Evolutionary conservation across 2,329 filamentous ascomycete species (phyloP), one percentile per base, ranked within the genome.

Genomic region (Coniochaeta ligniaria): DNA sequence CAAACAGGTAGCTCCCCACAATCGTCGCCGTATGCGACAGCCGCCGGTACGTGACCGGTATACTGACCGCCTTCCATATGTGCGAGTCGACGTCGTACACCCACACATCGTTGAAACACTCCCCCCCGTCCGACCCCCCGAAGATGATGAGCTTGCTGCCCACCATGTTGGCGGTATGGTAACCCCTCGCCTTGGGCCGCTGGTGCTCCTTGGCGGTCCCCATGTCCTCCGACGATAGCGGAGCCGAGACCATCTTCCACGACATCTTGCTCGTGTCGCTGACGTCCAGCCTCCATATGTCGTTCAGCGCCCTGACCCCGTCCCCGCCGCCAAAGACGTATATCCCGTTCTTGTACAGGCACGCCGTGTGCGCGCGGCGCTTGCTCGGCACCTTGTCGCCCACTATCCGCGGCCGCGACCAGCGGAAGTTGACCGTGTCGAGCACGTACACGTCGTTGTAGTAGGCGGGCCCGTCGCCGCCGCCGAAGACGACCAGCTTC

Each of bases 51-150:
- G 83, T 83, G 38, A 83, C 70, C 22, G 84, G 80, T 26, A 88
- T 85, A 61, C 76, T 71, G 60, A 88, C 86, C 7, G 76, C 69
- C 62, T 81, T 83, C 84, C 87, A 90, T 26, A 76, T 65, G 61
- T 82, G 78, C 43, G 78, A 80, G 58, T 89, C 86, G 6, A 89
- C 82, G 69, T 90, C 86, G 73, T 88, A 89, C 33, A 90, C 83
- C 87, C 87, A 90, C 45, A 90, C 86, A 68, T 90, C 87, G 69
- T 86, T 82, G 73, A 90, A 90, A 73, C 87, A 90, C 72, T 89
- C 86, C 58, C 84, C 85, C 64, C 87, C 87, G 70, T 90, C 87
- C 3, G 84, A 88, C 36, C 87, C 87, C 43, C 87, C 87, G 70
- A 83, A 89, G 66, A 90, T 85, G 71, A 90, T 89, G 63, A 90